Percentiles rank a stretch among this genome's conserved stretches.
phyloP scores from a whole-genome alignment of 768 basidiomycete species.

The Suillus discolor region DNA sequence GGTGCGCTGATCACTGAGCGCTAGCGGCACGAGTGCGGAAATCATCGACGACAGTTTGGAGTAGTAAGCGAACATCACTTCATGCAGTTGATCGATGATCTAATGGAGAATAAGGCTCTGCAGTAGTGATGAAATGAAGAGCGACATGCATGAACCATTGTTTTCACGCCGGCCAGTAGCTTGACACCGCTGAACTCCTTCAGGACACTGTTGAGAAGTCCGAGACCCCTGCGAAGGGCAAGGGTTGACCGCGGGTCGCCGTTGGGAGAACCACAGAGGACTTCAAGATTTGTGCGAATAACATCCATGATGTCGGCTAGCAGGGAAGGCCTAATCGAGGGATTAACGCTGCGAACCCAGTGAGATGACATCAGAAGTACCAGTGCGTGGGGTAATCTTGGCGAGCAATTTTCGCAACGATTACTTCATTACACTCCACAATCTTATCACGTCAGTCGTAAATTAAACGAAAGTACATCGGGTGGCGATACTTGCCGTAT shows the following conservation, averaged over 20 bases:
- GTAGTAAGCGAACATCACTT: constrained; percentile 63
- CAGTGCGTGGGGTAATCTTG: constrained; percentile 75
- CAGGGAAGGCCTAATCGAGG: constrained; percentile 26
- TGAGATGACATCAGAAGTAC: constrained; percentile 39
- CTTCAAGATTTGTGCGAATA: constrained; percentile 56
- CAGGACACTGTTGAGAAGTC: constrained; percentile 63
- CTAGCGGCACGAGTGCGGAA: constrained; percentile 32
- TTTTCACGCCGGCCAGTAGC: constrained; percentile 66
- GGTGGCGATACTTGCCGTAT: constrained; percentile 49
- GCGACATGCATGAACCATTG: constrained; percentile 59
- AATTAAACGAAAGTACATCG: neutral
- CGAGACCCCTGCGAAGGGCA: constrained; percentile 59
- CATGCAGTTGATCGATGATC: constrained; percentile 42
- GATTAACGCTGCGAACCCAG: constrained; percentile 5
- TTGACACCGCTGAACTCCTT: constrained; percentile 75
- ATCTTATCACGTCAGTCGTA: constrained; percentile 50
- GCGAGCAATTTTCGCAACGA: constrained; percentile 77
- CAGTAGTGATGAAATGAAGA: neutral
- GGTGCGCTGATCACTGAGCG: constrained; percentile 41
- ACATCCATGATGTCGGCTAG: constrained; percentile 47
- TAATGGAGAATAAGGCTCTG: constrained; percentile 11
- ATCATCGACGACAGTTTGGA: constrained; percentile 47
- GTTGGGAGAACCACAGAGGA: constrained; percentile 45
- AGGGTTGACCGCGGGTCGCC: constrained; percentile 49
- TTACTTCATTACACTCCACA: constrained; percentile 73